Evolutionary conservation across 2,329 filamentous ascomycete species (phyloP).

Genomic region (Talaromyces sp.): DNA sequence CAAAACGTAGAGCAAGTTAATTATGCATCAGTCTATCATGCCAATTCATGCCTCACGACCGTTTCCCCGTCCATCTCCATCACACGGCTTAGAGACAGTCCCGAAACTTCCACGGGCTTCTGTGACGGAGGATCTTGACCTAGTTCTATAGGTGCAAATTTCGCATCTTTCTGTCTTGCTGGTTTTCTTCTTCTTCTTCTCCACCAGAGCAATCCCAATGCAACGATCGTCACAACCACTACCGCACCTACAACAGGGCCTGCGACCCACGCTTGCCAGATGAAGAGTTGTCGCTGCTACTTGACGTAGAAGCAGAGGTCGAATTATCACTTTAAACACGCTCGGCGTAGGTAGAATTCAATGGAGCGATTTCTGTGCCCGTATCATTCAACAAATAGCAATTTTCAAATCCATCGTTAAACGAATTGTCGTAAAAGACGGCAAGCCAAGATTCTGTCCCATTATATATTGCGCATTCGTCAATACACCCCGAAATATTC

Average conservation of each 20-base stretch:
- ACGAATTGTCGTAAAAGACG: constrained; percentile 12
- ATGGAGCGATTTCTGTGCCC: not conserved
- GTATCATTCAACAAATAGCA: constrained; percentile 10
- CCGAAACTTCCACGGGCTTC: no score
- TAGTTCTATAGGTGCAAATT: no score
- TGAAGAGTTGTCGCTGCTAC: not conserved
- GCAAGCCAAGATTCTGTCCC: constrained; percentile 3
- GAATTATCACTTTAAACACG: not conserved
- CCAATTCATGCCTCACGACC: no score
- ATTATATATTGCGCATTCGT: constrained; percentile 3
- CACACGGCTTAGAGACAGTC: no score
- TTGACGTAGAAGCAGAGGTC: not conserved
- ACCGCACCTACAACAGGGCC: constrained; percentile 6
- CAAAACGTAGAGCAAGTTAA: not conserved
- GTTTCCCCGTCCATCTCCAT: no score
- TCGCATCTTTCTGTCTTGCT: not conserved
- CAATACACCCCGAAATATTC: not conserved
- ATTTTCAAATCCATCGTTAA: constrained; percentile 9
- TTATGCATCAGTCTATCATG: no score
- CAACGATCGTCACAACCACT: not conserved
- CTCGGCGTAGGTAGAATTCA: constrained; percentile 7
- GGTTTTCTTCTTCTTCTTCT: not conserved
- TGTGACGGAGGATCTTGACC: no score
- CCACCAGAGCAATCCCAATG: not conserved
- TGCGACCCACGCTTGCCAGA: constrained; percentile 7